Evolutionary conservation across 1,284 basidiomycete species (phyloP), one percentile per base, ranked within the genome.

Genomic region (Trametes sp.): DNA sequence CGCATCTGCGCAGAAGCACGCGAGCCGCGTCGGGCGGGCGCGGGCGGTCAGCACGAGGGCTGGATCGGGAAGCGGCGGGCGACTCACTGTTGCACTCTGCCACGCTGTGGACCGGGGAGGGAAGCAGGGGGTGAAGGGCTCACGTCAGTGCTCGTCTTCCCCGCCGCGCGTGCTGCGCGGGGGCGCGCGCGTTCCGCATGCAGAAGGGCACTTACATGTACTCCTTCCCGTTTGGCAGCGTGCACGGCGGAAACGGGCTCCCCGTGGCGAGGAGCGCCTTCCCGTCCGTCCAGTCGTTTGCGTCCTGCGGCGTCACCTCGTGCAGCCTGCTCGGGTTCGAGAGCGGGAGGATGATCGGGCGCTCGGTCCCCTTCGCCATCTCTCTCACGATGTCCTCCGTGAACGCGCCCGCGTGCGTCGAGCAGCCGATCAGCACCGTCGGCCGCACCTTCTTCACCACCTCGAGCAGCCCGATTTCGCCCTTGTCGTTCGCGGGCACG

Each of bases 401-500:
- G 75, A 96, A 96, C n/a, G 89, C 91, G 2, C 92, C 90, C n/a
- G 84, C 81, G 46, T 87, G 81, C 1, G 94, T 95, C 59, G 91
- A 94, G 60, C 89, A 91, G 41, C 94, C 94, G 65, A 95, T 92
- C 48, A 95, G 73, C 14, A 93, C 83, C 0, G 92, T 94, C 45
- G 87, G 87, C 66, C 83, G 82, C 46, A 89, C 83, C 63, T 82
- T 80, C 75, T 85, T 84, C 63, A 94, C 85, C 7, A 92, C 89
- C 28, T 93, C 88, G 57, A 89, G 73, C 54, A 94, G 76, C 13
- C 74, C 72, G 49, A 87, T 78, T 63, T 83, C 82, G 9, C 80
- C 81, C 0, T 76, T 70, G n/a, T 75, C 77, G 54, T 83, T 81
- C 21, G 73, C 71, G 36, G 73, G 59, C 31, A 63, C 68, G 61